These are phyloP conservation scores for Colletotrichum musae DNA, from an alignment of 2,329 filamentous ascomycete genomes.

Conservation along the genomic window DNA sequence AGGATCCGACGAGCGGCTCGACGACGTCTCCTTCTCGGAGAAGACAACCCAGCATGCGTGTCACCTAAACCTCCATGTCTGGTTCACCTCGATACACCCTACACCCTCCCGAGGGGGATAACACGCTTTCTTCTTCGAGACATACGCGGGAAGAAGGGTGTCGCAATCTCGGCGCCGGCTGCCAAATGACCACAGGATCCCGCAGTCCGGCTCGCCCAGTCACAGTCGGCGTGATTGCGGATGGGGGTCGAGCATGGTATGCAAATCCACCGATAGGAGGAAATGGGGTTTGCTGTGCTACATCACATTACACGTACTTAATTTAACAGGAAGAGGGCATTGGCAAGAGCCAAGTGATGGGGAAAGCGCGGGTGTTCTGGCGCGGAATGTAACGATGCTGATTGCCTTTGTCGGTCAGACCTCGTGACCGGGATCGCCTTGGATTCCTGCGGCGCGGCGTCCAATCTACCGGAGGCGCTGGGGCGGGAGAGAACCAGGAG, in stretches of 20 bases:
- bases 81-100: not conserved
- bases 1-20: not conserved
- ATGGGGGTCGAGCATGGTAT: slow-evolving; percentile 20
- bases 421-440: slow-evolving; percentile 25
- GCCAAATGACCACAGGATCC: slow-evolving; percentile 31
- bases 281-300: slow-evolving; percentile 19
- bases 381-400: slow-evolving; percentile 38
- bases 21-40: not conserved
- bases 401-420: slow-evolving; percentile 40
- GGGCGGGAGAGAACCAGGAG: slow-evolving; percentile 1
- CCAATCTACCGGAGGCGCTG: slow-evolving; percentile 31
- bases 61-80: not conserved
- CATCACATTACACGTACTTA: too few relatives aligned
- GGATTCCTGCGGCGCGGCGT: not conserved
- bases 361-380: slow-evolving; percentile 6
- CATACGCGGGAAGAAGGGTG: not conserved
- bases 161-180: slow-evolving; percentile 1
- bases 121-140: slow-evolving; percentile 29
- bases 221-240: slow-evolving; percentile 13
- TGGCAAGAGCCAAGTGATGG: not conserved
- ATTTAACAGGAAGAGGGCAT: not conserved
- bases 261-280: slow-evolving; percentile 39
- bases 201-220: slow-evolving; percentile 25
- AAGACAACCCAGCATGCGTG: not conserved
- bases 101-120: not conserved